Percentiles rank a stretch among this genome's conserved stretches.
Conservation (phyloP, 2,329 filamentous ascomycete species). For the Atkinsonella hypoxylon region DNA sequence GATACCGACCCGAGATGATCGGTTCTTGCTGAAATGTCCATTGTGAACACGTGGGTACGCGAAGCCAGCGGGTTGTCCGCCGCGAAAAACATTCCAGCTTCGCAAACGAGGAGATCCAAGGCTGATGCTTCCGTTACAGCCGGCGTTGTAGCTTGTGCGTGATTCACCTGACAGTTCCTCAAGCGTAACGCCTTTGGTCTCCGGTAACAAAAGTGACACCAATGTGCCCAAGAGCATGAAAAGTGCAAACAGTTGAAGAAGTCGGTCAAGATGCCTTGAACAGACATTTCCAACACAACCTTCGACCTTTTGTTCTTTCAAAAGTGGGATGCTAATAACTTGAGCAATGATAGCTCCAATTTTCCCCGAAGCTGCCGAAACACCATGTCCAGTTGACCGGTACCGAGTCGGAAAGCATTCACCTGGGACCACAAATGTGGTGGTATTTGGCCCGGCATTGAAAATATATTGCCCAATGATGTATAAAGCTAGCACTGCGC, state of each 20-base stretch:
- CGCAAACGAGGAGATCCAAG: conserved; percentile 19
- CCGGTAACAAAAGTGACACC: conserved; percentile 60
- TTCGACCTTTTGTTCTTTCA: conserved; percentile 41
- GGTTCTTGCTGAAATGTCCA: conserved; percentile 14
- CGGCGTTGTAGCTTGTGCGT: conserved; percentile 44
- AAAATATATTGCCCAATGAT: conserved; percentile 55
- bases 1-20: conserved; percentile 25
- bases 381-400: conserved; percentile 48
- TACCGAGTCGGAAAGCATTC: conserved; percentile 55
- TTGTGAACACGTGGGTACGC: conserved; percentile 27
- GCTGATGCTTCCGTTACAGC: conserved; percentile 36
- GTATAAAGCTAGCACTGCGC: conserved; percentile 47
- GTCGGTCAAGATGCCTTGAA: conserved; percentile 53
- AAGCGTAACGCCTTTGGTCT: conserved; percentile 63
- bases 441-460: conserved; percentile 54
- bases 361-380: conserved; percentile 56
- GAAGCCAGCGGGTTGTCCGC: conserved; percentile 41
- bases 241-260: conserved; percentile 67
- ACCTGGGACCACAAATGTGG: conserved; percentile 52
- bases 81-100: conserved; percentile 34
- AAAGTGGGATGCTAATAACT: conserved; percentile 50
- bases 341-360: conserved; percentile 57
- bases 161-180: conserved; percentile 59
- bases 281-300: conserved; percentile 36
- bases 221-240: conserved; percentile 68